Conservation (phyloP, 257 asterid genomes). For the Nicotiana undulata region DNA sequence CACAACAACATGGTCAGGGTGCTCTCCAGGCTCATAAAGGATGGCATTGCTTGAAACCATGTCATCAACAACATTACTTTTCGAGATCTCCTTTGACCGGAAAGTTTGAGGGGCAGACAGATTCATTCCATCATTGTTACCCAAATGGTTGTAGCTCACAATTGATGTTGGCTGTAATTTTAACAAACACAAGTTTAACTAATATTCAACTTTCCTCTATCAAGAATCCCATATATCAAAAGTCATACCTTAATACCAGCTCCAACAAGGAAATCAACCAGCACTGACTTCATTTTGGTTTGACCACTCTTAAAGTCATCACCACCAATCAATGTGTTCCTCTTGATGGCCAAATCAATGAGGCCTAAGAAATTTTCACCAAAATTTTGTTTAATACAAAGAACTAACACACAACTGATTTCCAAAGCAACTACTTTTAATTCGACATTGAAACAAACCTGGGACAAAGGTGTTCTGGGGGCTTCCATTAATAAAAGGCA, state of each 20-base stretch:
- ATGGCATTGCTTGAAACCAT: slow-evolving; percentile 98
- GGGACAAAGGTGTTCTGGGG: slow-evolving; percentile 99
- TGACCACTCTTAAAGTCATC: slow-evolving; percentile 99
- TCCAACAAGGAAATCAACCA: slow-evolving; percentile 96
- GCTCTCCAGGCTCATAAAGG: slow-evolving; percentile 91
- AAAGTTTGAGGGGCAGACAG: slow-evolving; percentile 94
- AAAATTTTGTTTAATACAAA: neutral
- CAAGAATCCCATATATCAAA: neutral
- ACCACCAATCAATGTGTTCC: slow-evolving; percentile 87
- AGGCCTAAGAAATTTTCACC: slow-evolving; percentile 36
- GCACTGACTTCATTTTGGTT: slow-evolving; percentile 95
- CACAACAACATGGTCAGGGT: slow-evolving; percentile 95
- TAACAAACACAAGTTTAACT: neutral
- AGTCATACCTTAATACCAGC: slow-evolving; percentile 90
- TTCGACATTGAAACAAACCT: slow-evolving; percentile 24
- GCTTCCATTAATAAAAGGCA: slow-evolving; percentile 92
- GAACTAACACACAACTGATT: neutral
- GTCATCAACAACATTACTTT: slow-evolving; percentile 96
- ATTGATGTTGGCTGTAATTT: slow-evolving; percentile 80
- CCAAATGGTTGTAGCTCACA: slow-evolving; percentile 96
- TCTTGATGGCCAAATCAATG: slow-evolving; percentile 73
- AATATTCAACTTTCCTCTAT: neutral
- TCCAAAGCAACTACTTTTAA: neutral
- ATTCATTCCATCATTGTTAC: slow-evolving; percentile 98
- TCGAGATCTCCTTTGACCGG: slow-evolving; percentile 95